Conservation (phyloP, 768 basidiomycete species). For the Termitomyces sp. region DNA sequence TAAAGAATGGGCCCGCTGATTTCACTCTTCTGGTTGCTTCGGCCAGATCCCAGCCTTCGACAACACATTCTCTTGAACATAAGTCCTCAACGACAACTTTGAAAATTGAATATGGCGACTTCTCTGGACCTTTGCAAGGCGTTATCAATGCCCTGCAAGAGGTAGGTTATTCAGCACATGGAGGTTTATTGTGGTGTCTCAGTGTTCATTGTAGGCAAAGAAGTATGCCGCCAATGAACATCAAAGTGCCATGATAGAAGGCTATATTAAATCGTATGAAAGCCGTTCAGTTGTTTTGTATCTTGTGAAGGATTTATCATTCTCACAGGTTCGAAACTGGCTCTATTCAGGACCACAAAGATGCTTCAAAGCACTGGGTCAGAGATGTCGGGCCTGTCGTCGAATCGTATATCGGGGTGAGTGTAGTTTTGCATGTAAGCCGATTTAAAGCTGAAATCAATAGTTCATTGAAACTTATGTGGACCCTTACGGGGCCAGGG, state of each 20-base stretch:
- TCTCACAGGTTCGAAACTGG: conserved; percentile 64
- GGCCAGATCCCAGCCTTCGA: conserved; percentile 34
- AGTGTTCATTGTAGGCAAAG: conserved; percentile 45
- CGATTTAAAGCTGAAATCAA: neutral
- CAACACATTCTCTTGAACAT: conserved; percentile 41
- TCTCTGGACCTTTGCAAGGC: conserved; percentile 48
- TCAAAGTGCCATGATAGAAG: conserved; percentile 68
- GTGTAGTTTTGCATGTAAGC: conserved; percentile 12
- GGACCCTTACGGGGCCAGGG: conserved; percentile 86
- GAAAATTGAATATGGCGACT: conserved; percentile 74
- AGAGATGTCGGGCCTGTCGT: conserved; percentile 85
- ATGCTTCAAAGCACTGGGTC: conserved; percentile 78
- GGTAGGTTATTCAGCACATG: conserved; percentile 27
- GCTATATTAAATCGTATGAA: conserved; percentile 72
- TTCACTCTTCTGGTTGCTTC: conserved; percentile 79
- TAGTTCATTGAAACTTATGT: conserved; percentile 81
- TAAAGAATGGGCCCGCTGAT: conserved; percentile 56
- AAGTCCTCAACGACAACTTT: conserved; percentile 43
- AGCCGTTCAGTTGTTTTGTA: neutral
- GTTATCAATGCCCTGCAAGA: conserved; percentile 53
- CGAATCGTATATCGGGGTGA: conserved; percentile 76
- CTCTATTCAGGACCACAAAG: conserved; percentile 74
- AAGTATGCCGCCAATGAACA: conserved; percentile 70
- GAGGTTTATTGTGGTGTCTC: neutral
- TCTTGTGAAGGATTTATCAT: neutral